Base-by-base conservation (phyloP, 2,329 filamentous ascomycete species). In the Penicillium vulpinum region DNA sequence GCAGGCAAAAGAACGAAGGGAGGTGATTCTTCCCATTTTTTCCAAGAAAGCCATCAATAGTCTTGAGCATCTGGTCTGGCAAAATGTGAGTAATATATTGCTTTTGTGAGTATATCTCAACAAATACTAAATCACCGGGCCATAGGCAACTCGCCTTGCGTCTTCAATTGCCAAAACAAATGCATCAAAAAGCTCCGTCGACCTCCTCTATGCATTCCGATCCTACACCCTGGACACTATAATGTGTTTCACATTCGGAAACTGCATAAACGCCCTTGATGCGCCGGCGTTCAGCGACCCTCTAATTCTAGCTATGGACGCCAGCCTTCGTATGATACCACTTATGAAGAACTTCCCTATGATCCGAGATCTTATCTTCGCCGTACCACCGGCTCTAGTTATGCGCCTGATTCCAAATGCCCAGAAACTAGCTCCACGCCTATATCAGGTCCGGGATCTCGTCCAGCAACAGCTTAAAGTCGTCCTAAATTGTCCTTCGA, bases 211-310 rank as follows among this genome's bases (percentile, higher is more conserved):
- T 9, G 46, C 46, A 6, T 49, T 39, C 8, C 33, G 55, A n/a
- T 57, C 55, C 21, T 57, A 47, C 18, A 57, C 55, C 6, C 55
- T 57, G 15, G 55, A 57, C 13, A 57, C 55, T 4, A 57, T 57
- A 4, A 57, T 57, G 55, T 57, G 55, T 26, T 54, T 57, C 55
- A 57, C 55, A 9, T 57, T 57, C 13, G 55, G 55, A 2, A 54
- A 48, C 31, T 54, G 43, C 36, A 44, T 57, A 35, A 54, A 57
- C 28, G 55, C 55, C 18, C 33, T 54, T 15, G 55, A 57, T 43
- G 55, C 55, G 7, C 55, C 55, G 10, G 50, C 21, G 1, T 57
- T 57, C 15, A 57, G 55, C 28, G 55, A 57, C 33, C 46, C 33
- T 49, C 22, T 49, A 4, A 39, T 49, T 26, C n/a, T 49, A 28